These are phyloP conservation scores for Agroathelia rolfsii DNA, from an alignment of 1,284 basidiomycete genomes.

Conservation along the genomic window DNA sequence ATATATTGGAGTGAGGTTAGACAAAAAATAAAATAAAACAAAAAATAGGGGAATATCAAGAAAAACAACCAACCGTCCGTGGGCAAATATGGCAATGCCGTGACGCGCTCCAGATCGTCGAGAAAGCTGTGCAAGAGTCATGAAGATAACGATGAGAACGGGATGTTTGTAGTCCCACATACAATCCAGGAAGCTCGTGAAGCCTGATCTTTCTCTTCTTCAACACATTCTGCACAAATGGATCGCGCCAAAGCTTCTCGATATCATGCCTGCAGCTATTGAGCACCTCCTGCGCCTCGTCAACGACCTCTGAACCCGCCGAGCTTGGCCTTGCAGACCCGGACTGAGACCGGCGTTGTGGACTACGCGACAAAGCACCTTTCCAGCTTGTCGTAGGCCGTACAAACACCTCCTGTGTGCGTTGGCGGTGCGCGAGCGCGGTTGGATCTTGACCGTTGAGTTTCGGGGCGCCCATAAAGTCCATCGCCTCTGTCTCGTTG, in stretches of 20 bases:
- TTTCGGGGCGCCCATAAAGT: constrained; percentile 24
- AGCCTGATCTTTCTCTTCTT: constrained; percentile 51
- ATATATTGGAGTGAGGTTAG: constrained; percentile 8
- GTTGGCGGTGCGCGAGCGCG: too few species aligned
- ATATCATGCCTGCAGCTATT: constrained; percentile 49
- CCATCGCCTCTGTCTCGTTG: constrained; percentile 54
- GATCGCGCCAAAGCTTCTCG: constrained; percentile 53
- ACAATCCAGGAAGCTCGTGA: constrained; percentile 70
- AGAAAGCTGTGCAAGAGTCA: constrained; percentile 40
- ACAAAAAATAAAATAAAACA: constrained; percentile 1
- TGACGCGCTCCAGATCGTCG: constrained; percentile 60
- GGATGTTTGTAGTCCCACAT: constrained; percentile 18
- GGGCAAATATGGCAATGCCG: constrained; percentile 51
- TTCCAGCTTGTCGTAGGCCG: constrained; percentile 59
- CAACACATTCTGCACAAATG: constrained; percentile 47
- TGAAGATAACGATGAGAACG: constrained; percentile 5
- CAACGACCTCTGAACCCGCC: constrained; percentile 37
- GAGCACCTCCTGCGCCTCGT: constrained; percentile 54
- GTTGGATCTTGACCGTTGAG: not conserved
- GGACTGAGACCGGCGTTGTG: constrained; percentile 7
- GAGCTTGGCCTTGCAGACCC: constrained; percentile 14
- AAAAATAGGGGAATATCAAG: constrained; percentile 5
- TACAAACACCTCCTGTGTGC: constrained; percentile 54
- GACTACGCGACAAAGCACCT: constrained; percentile 26
- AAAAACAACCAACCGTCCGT: constrained; percentile 53